Evolutionary conservation across 1,284 basidiomycete species (phyloP), one percentile per base, ranked within the genome.

Genomic region (Boletus semigastroideus): DNA sequence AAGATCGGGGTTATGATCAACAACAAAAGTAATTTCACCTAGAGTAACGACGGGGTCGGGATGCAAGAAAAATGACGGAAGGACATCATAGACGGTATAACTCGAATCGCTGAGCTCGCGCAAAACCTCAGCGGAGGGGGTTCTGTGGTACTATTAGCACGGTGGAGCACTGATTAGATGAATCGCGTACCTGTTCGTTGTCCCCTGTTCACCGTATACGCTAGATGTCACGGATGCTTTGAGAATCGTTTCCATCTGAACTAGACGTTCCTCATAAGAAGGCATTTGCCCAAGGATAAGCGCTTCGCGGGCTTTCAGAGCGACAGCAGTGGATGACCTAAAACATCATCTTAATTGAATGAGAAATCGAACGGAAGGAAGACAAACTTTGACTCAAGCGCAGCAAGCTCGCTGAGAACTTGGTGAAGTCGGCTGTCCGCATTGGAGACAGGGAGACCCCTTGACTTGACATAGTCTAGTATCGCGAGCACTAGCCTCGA

Each of bases 271-370:
- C 65, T 96, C 93, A 67, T 94, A 95, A 34, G 94, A 97, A 14
- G 97, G 97, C 83, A 99, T 89, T 70, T 96, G 92, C 48, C 93
- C 93, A 31, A 92, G 82, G 63, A 99, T 98, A 55, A 98, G 82
- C 11, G 98, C 97, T 75, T 99, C 97, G 48, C 97, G 90, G 44
- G 97, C 96, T 75, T 98, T 99, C 63, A 99, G 77, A 3, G 95
- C 85, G 47, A 97, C 94, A 61, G 87, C 80, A 40, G 86, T 90
- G 12, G 94, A 94, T 8, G 92, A 92, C 62, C 88, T 90, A 58
- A 22, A 46, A 33, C 16, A 27, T n/a, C 25, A n/a, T 4, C 47
- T 56, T 56, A 64, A 46, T 33, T 11, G 13, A 22, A 17, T 33
- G 41, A 49, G 11, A 5, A 31, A 46, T 10, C 46, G 40, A 16